phyloP scores from a whole-genome alignment of 2,329 filamentous ascomycete genomes.

The Hypoxylon sp. region DNA sequence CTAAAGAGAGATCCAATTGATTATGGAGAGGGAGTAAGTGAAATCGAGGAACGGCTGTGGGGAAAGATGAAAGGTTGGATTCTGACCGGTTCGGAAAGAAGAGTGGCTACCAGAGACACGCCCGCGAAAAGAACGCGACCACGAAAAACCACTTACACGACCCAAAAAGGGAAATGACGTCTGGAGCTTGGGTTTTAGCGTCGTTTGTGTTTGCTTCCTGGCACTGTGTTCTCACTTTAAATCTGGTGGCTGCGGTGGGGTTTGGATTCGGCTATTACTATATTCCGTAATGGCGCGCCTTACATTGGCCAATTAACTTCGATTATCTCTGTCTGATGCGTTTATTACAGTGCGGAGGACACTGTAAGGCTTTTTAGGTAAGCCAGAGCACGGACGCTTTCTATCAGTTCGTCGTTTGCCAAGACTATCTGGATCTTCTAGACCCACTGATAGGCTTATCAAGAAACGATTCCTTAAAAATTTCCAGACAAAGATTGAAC shows the following conservation, averaged over 20 bases:
- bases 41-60: constrained; percentile 10
- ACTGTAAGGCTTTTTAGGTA: neutral
- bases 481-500: constrained; percentile 30
- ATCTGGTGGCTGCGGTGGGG: constrained; percentile 16
- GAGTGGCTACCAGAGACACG: constrained; percentile 34
- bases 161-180: constrained; percentile 39
- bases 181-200: constrained; percentile 19
- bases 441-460: constrained; percentile 43
- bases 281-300: constrained; percentile 26
- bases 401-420: neutral
- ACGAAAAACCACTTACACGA: constrained; percentile 46
- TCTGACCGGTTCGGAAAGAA: constrained; percentile 30
- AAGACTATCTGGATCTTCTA: constrained; percentile 10
- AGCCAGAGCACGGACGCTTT: neutral
- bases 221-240: constrained; percentile 30
- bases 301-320: constrained; percentile 29
- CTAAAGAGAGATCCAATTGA: constrained; percentile 3
- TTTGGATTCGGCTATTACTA: constrained; percentile 20
- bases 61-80: constrained; percentile 29
- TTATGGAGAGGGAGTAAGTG: constrained; percentile 8
- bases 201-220: neutral
- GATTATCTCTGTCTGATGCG: neutral
- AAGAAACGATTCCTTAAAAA: constrained; percentile 38
- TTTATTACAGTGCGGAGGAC: constrained; percentile 17
- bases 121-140: constrained; percentile 45